Conservation (phyloP, 108 stramenopile species). For the Cyclotella atomus region DNA sequence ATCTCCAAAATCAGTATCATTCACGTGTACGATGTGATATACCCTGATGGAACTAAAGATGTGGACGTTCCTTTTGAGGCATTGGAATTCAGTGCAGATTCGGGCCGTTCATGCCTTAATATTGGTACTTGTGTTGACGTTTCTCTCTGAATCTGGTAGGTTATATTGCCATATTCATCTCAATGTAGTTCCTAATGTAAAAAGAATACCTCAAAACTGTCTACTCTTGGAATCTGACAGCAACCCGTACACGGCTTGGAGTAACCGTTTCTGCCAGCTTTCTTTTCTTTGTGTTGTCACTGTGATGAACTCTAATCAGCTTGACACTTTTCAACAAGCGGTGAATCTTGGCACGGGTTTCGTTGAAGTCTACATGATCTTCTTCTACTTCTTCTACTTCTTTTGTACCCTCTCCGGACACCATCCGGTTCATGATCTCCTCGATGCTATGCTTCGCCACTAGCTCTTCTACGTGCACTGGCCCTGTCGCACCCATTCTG, state of each 20-base stretch:
- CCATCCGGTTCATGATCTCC: constrained; percentile 70
- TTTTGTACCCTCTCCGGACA: constrained; percentile 6
- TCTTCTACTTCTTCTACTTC: background rate
- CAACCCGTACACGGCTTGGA: background rate
- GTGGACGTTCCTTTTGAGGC: too few species aligned
- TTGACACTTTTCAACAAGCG: constrained; percentile 27
- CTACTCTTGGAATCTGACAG: constrained; percentile 7
- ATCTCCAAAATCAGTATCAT: too few species aligned
- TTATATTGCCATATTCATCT: too few species aligned
- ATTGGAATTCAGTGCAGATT: too few species aligned
- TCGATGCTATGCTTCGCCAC: constrained; percentile 85
- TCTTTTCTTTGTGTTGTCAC: background rate
- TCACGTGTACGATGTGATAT: too few species aligned
- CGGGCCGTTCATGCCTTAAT: too few species aligned
- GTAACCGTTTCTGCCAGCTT: background rate
- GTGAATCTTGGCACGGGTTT: constrained; percentile 40
- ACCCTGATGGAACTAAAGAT: too few species aligned
- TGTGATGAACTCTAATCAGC: constrained; percentile 10
- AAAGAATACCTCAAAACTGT: too few species aligned
- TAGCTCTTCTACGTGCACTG: constrained; percentile 88
- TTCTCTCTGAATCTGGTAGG: too few species aligned
- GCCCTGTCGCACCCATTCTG: constrained; percentile 90
- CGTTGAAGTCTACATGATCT: background rate
- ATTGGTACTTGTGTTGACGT: too few species aligned
- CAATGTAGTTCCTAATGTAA: too few species aligned